Percentiles rank a stretch among this genome's conserved stretches.
Conservation (phyloP, 2,329 filamentous ascomycete genomes). For the Aureobasidium namibiae region DNA sequence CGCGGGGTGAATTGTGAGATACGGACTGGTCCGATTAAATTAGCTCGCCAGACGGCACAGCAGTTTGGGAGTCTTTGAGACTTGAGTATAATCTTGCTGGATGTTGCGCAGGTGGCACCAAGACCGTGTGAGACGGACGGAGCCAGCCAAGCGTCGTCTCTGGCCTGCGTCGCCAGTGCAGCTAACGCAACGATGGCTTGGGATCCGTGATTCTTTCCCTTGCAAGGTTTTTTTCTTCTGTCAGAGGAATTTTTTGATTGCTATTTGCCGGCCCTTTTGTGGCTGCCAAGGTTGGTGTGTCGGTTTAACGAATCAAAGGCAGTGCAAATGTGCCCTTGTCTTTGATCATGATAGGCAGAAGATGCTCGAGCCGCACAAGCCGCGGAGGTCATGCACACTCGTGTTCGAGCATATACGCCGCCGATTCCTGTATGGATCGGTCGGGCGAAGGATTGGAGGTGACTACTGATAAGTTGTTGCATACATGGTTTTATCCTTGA, state of each 20-base stretch:
- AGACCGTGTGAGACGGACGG: constrained; percentile 11
- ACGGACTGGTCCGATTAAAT: constrained; percentile 13
- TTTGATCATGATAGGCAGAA: constrained; percentile 8
- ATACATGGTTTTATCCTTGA: constrained; percentile 12
- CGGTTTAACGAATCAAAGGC: constrained; percentile 4
- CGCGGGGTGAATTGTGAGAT: constrained; percentile 10
- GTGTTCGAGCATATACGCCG: constrained; percentile 10
- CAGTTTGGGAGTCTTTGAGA: constrained; percentile 1
- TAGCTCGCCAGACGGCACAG: constrained; percentile 11
- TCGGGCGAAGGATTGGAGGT: constrained; percentile 1
- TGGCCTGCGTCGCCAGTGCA: constrained; percentile 4
- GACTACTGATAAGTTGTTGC: constrained; percentile 10
- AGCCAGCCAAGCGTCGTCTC: constrained; percentile 12
- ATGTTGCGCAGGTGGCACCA: constrained; percentile 4
- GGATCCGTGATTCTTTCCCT: neutral
- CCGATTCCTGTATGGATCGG: constrained; percentile 2
- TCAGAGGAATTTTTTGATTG: constrained; percentile 6
- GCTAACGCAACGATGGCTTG: constrained; percentile 11
- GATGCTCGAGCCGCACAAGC: constrained; percentile 11
- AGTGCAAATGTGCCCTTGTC: constrained; percentile 4
- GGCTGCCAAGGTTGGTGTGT: constrained; percentile 9
- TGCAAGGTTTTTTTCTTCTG: constrained; percentile 11
- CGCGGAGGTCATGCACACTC: constrained; percentile 11
- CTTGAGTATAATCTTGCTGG: constrained; percentile 9
- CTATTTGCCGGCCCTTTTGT: constrained; percentile 12